Evolutionary conservation across 73 alveolate species (phyloP).

Genomic region (Paramecium sexaurelia): DNA sequence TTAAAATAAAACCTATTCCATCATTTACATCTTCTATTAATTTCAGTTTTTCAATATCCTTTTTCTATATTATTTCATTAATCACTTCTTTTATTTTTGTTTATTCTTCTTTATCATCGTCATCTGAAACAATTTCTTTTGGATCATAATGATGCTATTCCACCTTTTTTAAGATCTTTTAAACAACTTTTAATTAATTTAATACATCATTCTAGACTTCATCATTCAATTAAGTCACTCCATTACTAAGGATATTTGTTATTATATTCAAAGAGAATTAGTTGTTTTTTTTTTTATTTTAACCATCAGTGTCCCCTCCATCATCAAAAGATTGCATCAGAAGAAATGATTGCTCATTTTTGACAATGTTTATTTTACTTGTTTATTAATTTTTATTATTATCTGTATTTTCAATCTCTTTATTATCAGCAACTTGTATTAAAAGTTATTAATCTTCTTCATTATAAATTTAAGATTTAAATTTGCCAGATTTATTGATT

Average conservation of each 20-base stretch:
- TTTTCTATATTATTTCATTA: neutral
- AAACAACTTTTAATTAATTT: neutral
- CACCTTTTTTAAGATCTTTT: neutral
- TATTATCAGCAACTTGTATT: neutral
- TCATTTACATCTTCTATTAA: neutral
- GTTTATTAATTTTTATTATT: neutral
- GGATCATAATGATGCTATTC: neutral
- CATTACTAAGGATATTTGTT: neutral
- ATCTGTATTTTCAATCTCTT: neutral
- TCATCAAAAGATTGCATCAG: neutral
- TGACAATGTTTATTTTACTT: neutral
- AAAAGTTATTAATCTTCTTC: constrained; percentile 42
- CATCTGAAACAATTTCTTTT: neutral
- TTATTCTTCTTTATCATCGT: neutral
- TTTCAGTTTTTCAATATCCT: neutral
- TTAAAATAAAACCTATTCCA: neutral
- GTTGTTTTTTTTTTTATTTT: neutral
- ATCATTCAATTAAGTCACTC: neutral
- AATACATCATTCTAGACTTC: neutral
- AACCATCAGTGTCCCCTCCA: neutral
- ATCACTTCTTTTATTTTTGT: neutral
- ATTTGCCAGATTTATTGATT: no score
- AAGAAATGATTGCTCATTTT: neutral
- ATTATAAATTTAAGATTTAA: constrained; percentile 7
- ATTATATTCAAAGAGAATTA: neutral